Conservation (phyloP, 768 basidiomycete genomes). For the Filobasidium wieringae region DNA sequence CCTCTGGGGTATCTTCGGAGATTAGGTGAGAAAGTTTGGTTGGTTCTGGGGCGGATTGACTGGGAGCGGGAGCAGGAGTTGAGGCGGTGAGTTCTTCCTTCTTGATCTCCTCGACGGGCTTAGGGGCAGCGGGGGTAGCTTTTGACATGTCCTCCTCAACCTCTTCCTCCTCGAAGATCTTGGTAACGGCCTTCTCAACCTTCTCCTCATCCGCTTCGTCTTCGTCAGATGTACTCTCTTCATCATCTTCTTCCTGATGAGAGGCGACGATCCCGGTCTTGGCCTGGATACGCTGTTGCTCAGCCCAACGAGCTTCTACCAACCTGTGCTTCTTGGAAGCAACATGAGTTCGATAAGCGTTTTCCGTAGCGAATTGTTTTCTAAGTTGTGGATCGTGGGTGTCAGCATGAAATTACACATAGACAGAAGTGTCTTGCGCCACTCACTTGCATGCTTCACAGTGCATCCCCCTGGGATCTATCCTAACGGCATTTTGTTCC, state of each 20-base stretch:
- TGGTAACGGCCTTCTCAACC: neutral
- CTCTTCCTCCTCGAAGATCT: conserved; percentile 10
- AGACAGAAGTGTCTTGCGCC: neutral
- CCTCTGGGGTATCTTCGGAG: conserved; percentile 55
- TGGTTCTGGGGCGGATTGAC: too few relatives aligned
- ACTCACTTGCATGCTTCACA: conserved; percentile 80
- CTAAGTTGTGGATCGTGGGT: conserved; percentile 41
- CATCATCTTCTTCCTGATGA: neutral
- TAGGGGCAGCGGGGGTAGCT: too few relatives aligned
- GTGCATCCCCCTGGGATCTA: conserved; percentile 47
- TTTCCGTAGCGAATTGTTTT: conserved; percentile 78
- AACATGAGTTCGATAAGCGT: conserved; percentile 76
- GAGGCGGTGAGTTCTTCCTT: conserved; percentile 1
- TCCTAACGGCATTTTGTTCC: conserved; percentile 59
- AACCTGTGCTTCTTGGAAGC: conserved; percentile 83
- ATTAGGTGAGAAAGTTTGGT: too few relatives aligned
- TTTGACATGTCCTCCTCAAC: conserved; percentile 9
- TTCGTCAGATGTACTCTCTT: conserved; percentile 1
- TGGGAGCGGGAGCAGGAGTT: neutral
- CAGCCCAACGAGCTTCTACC: conserved; percentile 47
- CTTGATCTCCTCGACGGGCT: neutral
- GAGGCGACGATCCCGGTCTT: conserved; percentile 1
- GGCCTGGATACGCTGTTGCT: conserved; percentile 17
- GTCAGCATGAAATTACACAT: neutral
- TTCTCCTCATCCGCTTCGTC: neutral